Evolutionary conservation across 2,329 filamentous ascomycete species (phyloP), one percentile per base, ranked within the genome.

Genomic region (Amesomyces nigricolor): DNA sequence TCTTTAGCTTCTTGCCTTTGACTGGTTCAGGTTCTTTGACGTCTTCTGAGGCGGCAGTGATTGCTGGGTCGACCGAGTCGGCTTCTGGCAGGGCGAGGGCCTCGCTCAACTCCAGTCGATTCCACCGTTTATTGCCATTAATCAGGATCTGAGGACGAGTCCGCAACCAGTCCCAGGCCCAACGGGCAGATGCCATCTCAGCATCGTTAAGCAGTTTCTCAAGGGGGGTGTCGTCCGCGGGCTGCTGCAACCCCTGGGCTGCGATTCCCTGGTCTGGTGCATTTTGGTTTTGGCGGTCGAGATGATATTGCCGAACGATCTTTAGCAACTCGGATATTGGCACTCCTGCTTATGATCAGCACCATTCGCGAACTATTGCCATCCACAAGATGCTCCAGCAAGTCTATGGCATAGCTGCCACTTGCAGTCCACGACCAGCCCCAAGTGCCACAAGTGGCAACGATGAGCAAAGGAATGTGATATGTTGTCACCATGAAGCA

Each of bases 161-260:
- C 5, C 68, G 64, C 38, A 76, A 56, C 72, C 72, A 75, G 44
- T 63, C 61, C 74, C 74, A 77, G 29, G 72, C 70, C 56, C 71
- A 72, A 19, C 72, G 69, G 7, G 69, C 71, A 29, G 74, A 65
- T 10, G 61, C 62, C 49, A 72, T 58, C 53, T 73, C 70, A 10
- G 65, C 62, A n/a, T 66, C 61, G 1, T 56, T 56, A 10, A 63
- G 51, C 2, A 58, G 51, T 7, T 32, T 49, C 52, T 67, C 57
- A 8, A 63, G 44, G 48, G 54, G 16, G 40, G 40, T 50, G 47
- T 56, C 54, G 29, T 55, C 54, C 29, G 10, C 22, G 11, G 47
- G 32, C 14, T 13, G 42, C 26, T 47, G 56, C 42, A 52, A 14
- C 35, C 16, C 32, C 13, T 37, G 13, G 4, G 50, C 50, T 17